Conservation (phyloP, 768 basidiomycete species). For the Russula sp. region DNA sequence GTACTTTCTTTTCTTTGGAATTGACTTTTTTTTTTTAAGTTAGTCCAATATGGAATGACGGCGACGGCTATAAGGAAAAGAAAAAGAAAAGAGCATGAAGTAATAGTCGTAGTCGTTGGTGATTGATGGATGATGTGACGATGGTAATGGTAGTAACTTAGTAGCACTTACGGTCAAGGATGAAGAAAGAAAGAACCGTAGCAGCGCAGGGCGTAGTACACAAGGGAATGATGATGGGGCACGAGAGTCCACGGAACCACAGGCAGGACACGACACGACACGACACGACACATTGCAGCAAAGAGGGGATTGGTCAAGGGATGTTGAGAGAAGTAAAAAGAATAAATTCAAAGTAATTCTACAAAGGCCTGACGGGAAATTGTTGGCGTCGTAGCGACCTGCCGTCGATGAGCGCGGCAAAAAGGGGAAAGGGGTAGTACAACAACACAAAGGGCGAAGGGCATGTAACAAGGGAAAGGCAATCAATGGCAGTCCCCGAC, state of each 20-base stretch:
- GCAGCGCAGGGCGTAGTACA: not conserved
- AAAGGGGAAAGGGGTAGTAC: not conserved
- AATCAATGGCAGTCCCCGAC: not conserved
- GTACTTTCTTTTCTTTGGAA: not conserved
- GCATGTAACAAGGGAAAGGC: not conserved
- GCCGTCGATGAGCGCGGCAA: not conserved
- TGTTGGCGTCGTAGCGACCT: not conserved
- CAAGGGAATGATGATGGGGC: not conserved
- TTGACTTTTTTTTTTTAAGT: not conserved
- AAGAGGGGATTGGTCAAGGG: not conserved
- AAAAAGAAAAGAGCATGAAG: not conserved
- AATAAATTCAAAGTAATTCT: constrained; percentile 4
- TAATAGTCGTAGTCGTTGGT: not conserved
- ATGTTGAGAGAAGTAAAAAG: not conserved
- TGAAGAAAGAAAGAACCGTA: not conserved
- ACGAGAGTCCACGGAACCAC: not conserved
- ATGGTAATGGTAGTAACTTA: not conserved
- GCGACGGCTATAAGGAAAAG: not conserved
- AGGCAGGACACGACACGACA: not conserved
- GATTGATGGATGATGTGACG: not conserved
- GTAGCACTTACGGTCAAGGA: not conserved
- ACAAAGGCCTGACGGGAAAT: not conserved
- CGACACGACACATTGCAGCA: not conserved
- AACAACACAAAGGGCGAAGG: not conserved
- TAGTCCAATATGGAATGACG: not conserved